Base-by-base conservation (phyloP, 345 rosid species). In the Acer campestre region DNA sequence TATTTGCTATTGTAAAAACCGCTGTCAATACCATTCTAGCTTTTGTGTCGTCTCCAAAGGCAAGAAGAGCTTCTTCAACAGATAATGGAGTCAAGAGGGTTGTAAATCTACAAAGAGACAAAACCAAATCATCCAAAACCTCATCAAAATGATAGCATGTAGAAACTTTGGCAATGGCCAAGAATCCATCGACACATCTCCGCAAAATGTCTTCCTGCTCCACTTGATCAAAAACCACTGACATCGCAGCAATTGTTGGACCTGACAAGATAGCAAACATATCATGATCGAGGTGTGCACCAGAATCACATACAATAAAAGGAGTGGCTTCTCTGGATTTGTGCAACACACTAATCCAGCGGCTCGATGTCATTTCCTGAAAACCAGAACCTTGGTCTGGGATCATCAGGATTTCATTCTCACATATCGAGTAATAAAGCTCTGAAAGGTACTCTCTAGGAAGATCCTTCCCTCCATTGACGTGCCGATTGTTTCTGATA, bases 401-500 rank as follows among this genome's bases (percentile, higher is more conserved):
- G 81, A 81, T 83, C 88, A 86, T 92, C 83, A 85, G 88, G 77
- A 92, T 92, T 76, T 92, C 97, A 83, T 87, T 90, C 80, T 87
- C 86, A 70, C 90, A 86, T 25, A 92, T 92, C 42, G 93, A 92
- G 59, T 80, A 87, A 75, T 85, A 92, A 68, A 89, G 89, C 81
- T 92, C 94, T 35, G 91, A 86, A 51, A 92, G 76, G 81, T 79
- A 90, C 66, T 92, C 93, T 61, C 89, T 80, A 44, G 94, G 97
- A 71, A 92, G 89, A 81, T 92, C 94, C 40, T 90, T 77, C 27
- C 94, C 94, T 76, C 90, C 93, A 82, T 92, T 92, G 75, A 88
- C 90, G 51, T 29, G 71, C 73, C 94, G 82, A 83, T 90, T 92
- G 81, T 92, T 92, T 69, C 90, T 89, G 51, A 92, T 86, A 75